phyloP scores from a whole-genome alignment of 306 rosid species.

The Sophora flavescens region DNA sequence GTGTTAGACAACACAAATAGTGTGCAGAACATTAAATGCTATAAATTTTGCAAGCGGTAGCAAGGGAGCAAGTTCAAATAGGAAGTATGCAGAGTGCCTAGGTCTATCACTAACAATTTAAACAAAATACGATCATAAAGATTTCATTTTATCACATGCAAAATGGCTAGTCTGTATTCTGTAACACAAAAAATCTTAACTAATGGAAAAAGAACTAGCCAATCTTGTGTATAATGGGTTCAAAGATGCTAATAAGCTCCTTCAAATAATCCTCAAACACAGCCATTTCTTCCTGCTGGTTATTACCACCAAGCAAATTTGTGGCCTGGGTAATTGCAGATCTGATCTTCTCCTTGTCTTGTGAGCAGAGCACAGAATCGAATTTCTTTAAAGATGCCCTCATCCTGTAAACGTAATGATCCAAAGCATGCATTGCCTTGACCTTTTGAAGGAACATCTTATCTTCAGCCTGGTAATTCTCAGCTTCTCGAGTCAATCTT shows the following conservation, averaged over 20 bases:
- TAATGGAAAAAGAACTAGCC: neutral
- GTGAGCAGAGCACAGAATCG: neutral
- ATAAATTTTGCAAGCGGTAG: too few relatives aligned
- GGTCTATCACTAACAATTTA: too few relatives aligned
- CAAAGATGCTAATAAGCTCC: constrained; percentile 44
- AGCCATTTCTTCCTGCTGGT: neutral
- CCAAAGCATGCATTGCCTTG: constrained; percentile 44
- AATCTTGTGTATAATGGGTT: neutral
- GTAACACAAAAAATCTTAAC: too few relatives aligned
- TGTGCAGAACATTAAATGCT: too few relatives aligned
- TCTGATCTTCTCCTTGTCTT: constrained; percentile 51
- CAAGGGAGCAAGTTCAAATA: too few relatives aligned
- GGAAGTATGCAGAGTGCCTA: too few relatives aligned
- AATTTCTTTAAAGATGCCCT: too few relatives aligned
- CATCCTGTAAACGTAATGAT: too few relatives aligned
- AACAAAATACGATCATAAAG: too few relatives aligned
- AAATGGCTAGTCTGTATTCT: too few relatives aligned
- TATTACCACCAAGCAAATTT: constrained; percentile 41
- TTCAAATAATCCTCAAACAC: neutral
- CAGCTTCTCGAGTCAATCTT: constrained; percentile 55
- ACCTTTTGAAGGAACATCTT: constrained; percentile 46
- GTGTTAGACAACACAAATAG: too few relatives aligned
- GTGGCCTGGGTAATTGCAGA: constrained; percentile 45
- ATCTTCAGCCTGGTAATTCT: constrained; percentile 53
- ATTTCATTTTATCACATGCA: too few relatives aligned